These are phyloP conservation scores for Coemansia sp. DNA, from an alignment of 192 early-diverging fungal genomes.

Conservation along the genomic window DNA sequence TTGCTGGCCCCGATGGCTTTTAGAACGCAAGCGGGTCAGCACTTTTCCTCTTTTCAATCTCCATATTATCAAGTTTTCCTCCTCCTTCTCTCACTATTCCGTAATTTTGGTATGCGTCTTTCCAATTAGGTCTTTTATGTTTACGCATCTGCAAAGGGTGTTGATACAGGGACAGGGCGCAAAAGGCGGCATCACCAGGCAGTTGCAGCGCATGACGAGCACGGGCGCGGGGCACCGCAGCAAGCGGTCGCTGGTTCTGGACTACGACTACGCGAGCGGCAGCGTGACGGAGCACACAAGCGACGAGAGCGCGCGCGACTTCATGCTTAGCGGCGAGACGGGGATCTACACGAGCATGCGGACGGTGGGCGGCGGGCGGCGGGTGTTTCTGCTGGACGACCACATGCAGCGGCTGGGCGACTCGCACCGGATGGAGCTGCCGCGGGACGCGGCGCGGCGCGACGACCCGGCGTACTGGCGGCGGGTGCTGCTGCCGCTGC, in stretches of 20 bases:
- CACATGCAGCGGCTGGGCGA: constrained; percentile 46
- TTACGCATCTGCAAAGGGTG: background rate
- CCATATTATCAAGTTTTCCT: no score
- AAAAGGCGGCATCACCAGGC: background rate
- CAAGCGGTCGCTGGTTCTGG: constrained; percentile 26
- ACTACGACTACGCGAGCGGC: constrained; percentile 25
- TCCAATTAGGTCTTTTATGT: background rate
- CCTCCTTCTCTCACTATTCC: no score
- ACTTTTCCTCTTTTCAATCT: no score
- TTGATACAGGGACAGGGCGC: background rate
- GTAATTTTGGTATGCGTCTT: background rate
- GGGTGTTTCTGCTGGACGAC: constrained; percentile 41
- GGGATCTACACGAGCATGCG: constrained; percentile 52
- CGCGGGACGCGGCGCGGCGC: background rate
- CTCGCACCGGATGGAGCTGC: constrained; percentile 27
- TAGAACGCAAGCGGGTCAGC: no score
- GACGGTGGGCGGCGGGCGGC: constrained; percentile 27
- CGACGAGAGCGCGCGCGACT: constrained; percentile 28
- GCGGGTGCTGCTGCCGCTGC: constrained; percentile 24
- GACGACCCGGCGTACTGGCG: constrained; percentile 31
- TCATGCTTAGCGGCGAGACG: constrained; percentile 41
- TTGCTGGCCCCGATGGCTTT: no score
- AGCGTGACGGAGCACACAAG: constrained; percentile 17
- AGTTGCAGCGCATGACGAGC: constrained; percentile 8
- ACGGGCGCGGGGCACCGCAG: background rate